phyloP scores from a whole-genome alignment of 2,329 filamentous ascomycete genomes.

The Chalaropsis ovoidea region DNA sequence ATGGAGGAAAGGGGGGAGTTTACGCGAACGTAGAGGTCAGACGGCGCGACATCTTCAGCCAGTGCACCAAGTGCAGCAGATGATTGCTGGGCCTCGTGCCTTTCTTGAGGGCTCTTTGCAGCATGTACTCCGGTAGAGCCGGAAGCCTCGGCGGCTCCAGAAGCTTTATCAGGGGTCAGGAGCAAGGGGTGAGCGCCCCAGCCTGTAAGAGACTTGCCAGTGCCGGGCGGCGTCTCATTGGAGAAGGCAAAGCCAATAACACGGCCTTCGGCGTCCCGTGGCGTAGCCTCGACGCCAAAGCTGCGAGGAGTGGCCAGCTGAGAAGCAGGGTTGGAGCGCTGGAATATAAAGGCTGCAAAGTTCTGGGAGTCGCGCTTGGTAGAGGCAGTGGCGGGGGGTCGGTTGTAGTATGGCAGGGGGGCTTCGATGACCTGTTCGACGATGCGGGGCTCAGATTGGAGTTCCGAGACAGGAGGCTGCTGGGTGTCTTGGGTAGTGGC shows the following conservation, averaged over 20 bases:
- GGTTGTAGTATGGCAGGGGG: neutral
- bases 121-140: neutral
- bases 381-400: neutral
- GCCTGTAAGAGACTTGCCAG: neutral
- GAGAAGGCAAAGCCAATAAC: slow-evolving; percentile 49
- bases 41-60: neutral
- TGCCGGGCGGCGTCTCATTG: slow-evolving; percentile 35
- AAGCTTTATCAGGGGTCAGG: neutral
- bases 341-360: slow-evolving; percentile 50
- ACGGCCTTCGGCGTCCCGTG: slow-evolving; percentile 45
- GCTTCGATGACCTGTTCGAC: slow-evolving; percentile 20
- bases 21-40: slow-evolving; percentile 24
- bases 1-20: slow-evolving; percentile 31
- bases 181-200: slow-evolving; percentile 24
- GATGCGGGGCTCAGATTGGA: neutral
- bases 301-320: slow-evolving; percentile 42
- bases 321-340: slow-evolving; percentile 45
- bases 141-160: neutral
- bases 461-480: slow-evolving; percentile 1
- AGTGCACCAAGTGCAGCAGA: neutral
- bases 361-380: slow-evolving; percentile 36
- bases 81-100: neutral
- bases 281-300: slow-evolving; percentile 41
- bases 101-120: neutral
- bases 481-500: neutral